phyloP scores from a whole-genome alignment of 495 filamentous ascomycete genomes.

The Haplographium delicatum region DNA sequence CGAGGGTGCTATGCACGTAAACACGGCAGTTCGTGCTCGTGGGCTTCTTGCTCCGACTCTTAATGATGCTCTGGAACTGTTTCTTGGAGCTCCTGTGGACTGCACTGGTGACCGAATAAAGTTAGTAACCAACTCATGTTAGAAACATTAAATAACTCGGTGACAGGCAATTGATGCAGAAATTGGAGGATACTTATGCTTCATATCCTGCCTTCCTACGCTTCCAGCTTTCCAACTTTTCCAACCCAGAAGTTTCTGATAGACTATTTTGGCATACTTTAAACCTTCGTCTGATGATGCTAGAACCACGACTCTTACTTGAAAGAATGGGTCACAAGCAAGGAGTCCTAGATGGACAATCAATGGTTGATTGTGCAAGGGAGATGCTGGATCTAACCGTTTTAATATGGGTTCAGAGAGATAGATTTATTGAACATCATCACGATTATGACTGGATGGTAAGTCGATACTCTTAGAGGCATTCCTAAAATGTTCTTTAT shows the following conservation, averaged over 20 bases:
- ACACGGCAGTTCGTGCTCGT: conserved; percentile 4
- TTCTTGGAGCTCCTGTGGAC: conserved; percentile 16
- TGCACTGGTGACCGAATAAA: conserved; percentile 15
- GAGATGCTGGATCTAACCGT: conserved; percentile 26
- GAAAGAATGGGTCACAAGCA: conserved; percentile 20
- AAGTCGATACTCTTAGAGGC: no score
- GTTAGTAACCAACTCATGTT: no score
- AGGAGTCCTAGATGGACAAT: conserved; percentile 17
- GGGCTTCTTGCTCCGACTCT: conserved; percentile 9
- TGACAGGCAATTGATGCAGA: conserved; percentile 9
- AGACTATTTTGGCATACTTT: conserved; percentile 2
- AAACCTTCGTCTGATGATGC: conserved; percentile 9
- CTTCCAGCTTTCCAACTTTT: conserved; percentile 7
- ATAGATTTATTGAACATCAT: conserved; percentile 20
- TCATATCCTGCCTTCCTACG: conserved; percentile 10
- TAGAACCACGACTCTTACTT: conserved; percentile 20
- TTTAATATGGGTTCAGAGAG: conserved; percentile 25
- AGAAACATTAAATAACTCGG: no score
- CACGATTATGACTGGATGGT: conserved; percentile 25
- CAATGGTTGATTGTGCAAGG: conserved; percentile 22
- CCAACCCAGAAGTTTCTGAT: not conserved
- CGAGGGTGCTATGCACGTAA: conserved; percentile 7
- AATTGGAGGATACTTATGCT: conserved; percentile 9
- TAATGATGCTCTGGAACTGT: conserved; percentile 23
- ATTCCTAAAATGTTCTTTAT: no score